Conservation (phyloP, 139 green algal species). For the Picochlorum sp. region DNA sequence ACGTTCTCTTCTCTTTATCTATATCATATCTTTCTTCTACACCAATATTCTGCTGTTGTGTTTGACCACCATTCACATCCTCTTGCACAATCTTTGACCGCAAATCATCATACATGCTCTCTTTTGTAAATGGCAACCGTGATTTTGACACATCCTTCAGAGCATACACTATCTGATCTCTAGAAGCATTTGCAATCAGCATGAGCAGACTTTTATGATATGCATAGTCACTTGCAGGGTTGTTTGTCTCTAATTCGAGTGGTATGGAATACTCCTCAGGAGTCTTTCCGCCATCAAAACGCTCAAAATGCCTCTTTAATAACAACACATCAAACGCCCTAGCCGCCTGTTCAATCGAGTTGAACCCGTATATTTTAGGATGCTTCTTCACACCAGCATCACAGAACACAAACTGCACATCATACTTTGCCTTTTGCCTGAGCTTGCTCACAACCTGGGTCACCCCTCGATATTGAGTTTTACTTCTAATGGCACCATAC, state of each 20-base stretch:
- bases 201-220: constrained; percentile 1
- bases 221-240: constrained; percentile 12
- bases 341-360: constrained; percentile 6
- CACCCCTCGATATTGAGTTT: constrained; percentile 17
- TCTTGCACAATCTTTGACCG: not conserved
- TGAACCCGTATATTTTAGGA: constrained; percentile 33
- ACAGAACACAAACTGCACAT: constrained; percentile 37
- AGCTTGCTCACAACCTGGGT: constrained; percentile 12
- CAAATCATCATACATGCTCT: constrained; percentile 5
- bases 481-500: not conserved
- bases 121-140: not conserved
- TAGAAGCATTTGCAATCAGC: not conserved
- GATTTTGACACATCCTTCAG: constrained; percentile 17
- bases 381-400: constrained; percentile 29
- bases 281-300: not conserved
- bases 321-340: constrained; percentile 30
- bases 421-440: constrained; percentile 14
- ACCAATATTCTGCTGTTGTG: not conserved
- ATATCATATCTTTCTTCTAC: not conserved
- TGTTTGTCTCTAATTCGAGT: constrained; percentile 18
- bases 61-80: not conserved
- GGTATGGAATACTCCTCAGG: not conserved
- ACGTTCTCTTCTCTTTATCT: not conserved
- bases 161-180: constrained; percentile 27
- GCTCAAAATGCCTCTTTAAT: constrained; percentile 13